Percentiles rank a stretch among this genome's conserved stretches.
These are phyloP conservation scores for Lophiostoma macrostomum DNA, from an alignment of 495 filamentous ascomycete genomes.

Conservation along the genomic window DNA sequence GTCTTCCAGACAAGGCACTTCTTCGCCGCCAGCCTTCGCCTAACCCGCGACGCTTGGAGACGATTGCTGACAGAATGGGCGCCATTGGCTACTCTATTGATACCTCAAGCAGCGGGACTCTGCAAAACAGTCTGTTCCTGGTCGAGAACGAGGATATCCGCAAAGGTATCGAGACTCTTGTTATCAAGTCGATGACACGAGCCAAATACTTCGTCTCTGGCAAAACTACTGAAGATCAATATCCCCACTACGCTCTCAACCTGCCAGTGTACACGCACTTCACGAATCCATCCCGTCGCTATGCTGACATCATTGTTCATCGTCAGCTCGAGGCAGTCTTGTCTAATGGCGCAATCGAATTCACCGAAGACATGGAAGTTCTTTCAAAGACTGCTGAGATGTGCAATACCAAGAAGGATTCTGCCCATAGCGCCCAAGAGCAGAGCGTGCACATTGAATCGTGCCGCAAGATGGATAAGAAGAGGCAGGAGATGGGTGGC, in stretches of 20 bases:
- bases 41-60: conserved; percentile 81
- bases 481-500: conserved; percentile 75
- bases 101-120: conserved; percentile 77
- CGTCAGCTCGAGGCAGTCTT: conserved; percentile 88
- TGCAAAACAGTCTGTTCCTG: conserved; percentile 91
- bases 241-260: conserved; percentile 88
- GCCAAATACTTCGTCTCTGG: conserved; percentile 90
- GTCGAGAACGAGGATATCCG: conserved; percentile 82
- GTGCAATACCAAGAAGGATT: conserved; percentile 99
- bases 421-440: conserved; percentile 93
- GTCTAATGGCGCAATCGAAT: conserved; percentile 78
- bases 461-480: conserved; percentile 90
- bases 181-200: conserved; percentile 90
- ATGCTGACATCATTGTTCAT: conserved; percentile 92
- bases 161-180: conserved; percentile 95
- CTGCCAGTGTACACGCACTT: conserved; percentile 95
- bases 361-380: conserved; percentile 81
- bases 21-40: conserved; percentile 82
- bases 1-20: conserved; percentile 86
- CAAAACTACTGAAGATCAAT: conserved; percentile 67
- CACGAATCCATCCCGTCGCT: conserved; percentile 91
- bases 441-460: conserved; percentile 98
- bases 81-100: conserved; percentile 86
- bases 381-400: conserved; percentile 90
- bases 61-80: conserved; percentile 89